Evolutionary conservation across 148 eudicot species (phyloP).

Genomic region (Silene latifolia): DNA sequence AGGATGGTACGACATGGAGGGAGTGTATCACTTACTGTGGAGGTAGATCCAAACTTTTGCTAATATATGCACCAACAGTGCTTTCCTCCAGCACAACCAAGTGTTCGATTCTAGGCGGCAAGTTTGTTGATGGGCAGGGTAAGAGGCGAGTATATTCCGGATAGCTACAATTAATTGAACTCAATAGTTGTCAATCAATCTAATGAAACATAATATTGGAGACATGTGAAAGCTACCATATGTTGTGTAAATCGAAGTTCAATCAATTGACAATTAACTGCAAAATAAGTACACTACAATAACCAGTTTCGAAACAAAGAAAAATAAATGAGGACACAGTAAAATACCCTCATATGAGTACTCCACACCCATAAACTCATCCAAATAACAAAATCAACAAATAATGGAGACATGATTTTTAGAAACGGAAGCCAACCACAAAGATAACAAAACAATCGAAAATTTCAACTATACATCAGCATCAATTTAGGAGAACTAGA

Average conservation of each 20-base stretch:
- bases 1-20: background rate
- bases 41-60: slow-evolving; percentile 72
- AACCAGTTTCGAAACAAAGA: background rate
- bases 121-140: slow-evolving; percentile 67
- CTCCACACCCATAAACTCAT: too few species aligned
- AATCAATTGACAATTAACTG: too few species aligned
- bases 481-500: too few species aligned
- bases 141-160: slow-evolving; percentile 70
- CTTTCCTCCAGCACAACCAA: slow-evolving; percentile 68
- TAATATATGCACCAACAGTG: slow-evolving; percentile 58
- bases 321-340: background rate
- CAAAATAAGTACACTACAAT: background rate
- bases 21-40: slow-evolving; percentile 52
- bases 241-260: background rate
- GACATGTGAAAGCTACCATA: background rate
- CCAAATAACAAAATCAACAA: too few species aligned
- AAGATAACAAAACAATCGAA: too few species aligned
- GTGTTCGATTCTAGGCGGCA: slow-evolving; percentile 81
- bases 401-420: too few species aligned
- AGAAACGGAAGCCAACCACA: too few species aligned
- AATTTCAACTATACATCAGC: too few species aligned
- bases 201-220: background rate
- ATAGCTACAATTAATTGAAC: slow-evolving; percentile 36
- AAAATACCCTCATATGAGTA: too few species aligned
- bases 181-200: background rate